Base-by-base conservation (phyloP, 768 basidiomycete species). In the Naganishia antarctica region DNA sequence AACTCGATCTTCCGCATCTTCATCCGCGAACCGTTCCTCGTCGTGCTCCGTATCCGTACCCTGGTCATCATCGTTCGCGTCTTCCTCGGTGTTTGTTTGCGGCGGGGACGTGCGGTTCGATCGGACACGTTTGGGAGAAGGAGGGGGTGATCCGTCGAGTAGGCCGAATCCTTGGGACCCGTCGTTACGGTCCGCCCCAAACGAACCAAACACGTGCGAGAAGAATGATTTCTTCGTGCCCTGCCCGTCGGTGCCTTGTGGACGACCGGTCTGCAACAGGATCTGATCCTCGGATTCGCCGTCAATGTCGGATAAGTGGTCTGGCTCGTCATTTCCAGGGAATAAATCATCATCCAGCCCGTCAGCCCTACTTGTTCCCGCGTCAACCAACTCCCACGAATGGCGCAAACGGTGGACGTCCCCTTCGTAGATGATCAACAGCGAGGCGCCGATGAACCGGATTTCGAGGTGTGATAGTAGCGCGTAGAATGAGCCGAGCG, bases 401-500 rank as follows among this genome's bases (percentile, higher is more conserved):
- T 64, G 61, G 13, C 64, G 64, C 12, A 85, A 61, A 64, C 78
- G 67, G 11, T 69, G 75, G 67, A 78, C 78, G 69, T 87, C 83
- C 0, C 83, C 85, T 70, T 88, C 87, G 70, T 96, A 94, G 23
- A 93, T 76, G 43, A 98, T 80, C 60, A 99, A 79, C 48, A 96
- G 74, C 70, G 89, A 91, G 26, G 82, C 83, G 7, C 89, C 92
- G 9, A 90, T 83, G 81, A 98, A 89, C 26, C 89, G 84, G 68
- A 91, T 73, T 68, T 94, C 85, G 6, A 86, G 75, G 81, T 2
- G 86, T 73, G 25, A 91, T 80, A 21, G 80, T 74, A 18, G 43
- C 25, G n/a, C 68, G 66, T n/a, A 66, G 59, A 45, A 71, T 57
- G 11, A 63, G 37, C 44, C 71, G 71, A 32, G 57, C 21, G 40